Conservation (phyloP, 768 basidiomycete species). For the Lactifluus volemus region DNA sequence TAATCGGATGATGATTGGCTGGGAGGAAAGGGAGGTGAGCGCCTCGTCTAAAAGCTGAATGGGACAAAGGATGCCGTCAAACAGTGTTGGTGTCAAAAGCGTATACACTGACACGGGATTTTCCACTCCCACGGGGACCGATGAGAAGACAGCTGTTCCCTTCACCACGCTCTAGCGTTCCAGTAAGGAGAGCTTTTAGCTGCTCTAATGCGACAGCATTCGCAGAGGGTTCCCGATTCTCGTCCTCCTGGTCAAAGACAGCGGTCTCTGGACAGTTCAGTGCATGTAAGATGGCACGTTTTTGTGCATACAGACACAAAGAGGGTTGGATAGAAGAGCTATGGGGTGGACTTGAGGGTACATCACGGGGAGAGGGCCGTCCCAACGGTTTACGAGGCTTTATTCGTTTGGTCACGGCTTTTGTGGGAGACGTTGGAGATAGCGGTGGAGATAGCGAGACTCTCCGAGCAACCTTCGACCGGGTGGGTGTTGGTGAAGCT, state of each 20-base stretch:
- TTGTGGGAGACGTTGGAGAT: neutral
- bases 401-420: neutral
- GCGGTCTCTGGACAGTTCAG: constrained; percentile 29
- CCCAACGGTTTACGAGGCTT: neutral
- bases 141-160: constrained; percentile 89
- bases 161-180: constrained; percentile 73
- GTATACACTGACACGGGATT: constrained; percentile 50
- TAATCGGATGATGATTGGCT: constrained; percentile 69
- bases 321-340: constrained; percentile 35
- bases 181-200: constrained; percentile 54
- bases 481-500: constrained; percentile 11
- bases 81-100: constrained; percentile 2
- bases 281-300: constrained; percentile 42
- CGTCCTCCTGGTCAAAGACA: constrained; percentile 25
- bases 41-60: constrained; percentile 53
- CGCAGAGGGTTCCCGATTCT: constrained; percentile 31
- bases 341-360: constrained; percentile 21
- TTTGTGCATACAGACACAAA: constrained; percentile 46
- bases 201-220: constrained; percentile 49
- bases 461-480: neutral
- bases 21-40: constrained; percentile 35
- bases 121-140: constrained; percentile 82
- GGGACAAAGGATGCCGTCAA: constrained; percentile 1
- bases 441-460: neutral
- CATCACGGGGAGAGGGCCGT: neutral